Base-by-base conservation (phyloP, 371 early-diverging fungal genomes). In the Blakeslea trispora region DNA sequence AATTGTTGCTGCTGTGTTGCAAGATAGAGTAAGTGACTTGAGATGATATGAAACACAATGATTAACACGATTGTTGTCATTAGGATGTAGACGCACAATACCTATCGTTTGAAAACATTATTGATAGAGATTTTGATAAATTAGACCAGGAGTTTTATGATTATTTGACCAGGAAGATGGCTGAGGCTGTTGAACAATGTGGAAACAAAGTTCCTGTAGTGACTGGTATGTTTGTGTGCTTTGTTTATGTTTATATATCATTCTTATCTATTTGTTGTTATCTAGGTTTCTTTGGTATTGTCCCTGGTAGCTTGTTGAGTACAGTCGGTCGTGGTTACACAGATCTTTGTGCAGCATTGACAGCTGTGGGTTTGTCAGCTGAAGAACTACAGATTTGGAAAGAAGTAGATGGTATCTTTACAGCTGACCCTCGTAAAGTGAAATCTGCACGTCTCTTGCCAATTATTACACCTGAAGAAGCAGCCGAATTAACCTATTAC, bases 391-490 rank as follows among this genome's bases (percentile, higher is more conserved):
- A 98, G 68, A 91, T 99, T 18, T 98, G 97, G 97, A 99, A 99
- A 71, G 99, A 99, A 60, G 99, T 99, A 3, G 98, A 98, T 62
- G 99, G 99, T 49, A 97, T 99, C 57, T 99, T 95, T 62, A 97
- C 97, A 0, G 98, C 98, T 0, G 99, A 99, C 66, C 99, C 99
- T n/a, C 90, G 97, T 50, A 97, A 97, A 59, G 96, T 93, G n/a
- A 85, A 87, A 34, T 66, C 76, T 7, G 99, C 99, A n/a, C 80
- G 91, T 14, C 79, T 96, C 39, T 83, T 99, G 34, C 82, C 89
- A 17, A 84, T 86, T 50, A 97, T 99, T 61, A 91, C 95, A 15
- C 98, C 98, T 14, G 98, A 98, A 69, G 99, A 99, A 71, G 99
- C 97, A 0, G 90, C 98, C n/a, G 99, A 99, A 73, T 75, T 97